Base-by-base conservation (phyloP, 768 basidiomycete genomes). In the Sporobolomyces pararoseus region DNA sequence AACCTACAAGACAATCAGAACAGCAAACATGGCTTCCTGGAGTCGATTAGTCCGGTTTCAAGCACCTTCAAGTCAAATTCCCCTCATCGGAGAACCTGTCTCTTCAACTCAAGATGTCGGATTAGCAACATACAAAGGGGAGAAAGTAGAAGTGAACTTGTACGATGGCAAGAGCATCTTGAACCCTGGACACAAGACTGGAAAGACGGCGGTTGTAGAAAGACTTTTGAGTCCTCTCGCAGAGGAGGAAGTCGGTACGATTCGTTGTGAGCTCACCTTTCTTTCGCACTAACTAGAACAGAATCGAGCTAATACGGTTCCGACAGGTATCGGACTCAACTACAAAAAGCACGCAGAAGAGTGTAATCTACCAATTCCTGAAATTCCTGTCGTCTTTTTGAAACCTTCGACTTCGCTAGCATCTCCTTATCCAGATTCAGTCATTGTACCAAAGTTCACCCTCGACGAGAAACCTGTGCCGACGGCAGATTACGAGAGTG, bases 401-500 rank as follows among this genome's bases (percentile, higher is more conserved):
- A 81, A 81, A 71, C 79, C 81, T 12, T 58, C 75, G 1, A 77
- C 75, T 0, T 44, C 79, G 0, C 73, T 81, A 27, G 75, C 73
- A 10, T 76, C 76, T 59, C 80, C 81, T 0, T 76, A 59, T 52
- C 76, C 80, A 0, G 68, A 69, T 1, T 71, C 76, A 2, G 77
- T 72, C 29, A 66, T 78, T 39, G 52, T 79, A 1, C 77, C 78
- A 9, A 77, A 70, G 47, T 46, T 55, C 29, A 50, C 55, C n/a
- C 14, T 61, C 34, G 39, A 74, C 23, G 51, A 79, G 39, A 35
- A 61, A 25, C 59, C 59, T 5, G n/a, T 61, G 21, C 59, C 59
- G 19, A 67, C 75, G 14, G 77, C 75, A 19, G 79, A 80, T 58
- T 80, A 79, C 66, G 79, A 81, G 70, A 53, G 74, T 3, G 79